Base-by-base conservation (phyloP, 2,329 filamentous ascomycete genomes). In the Leptoxyphium fumago region DNA sequence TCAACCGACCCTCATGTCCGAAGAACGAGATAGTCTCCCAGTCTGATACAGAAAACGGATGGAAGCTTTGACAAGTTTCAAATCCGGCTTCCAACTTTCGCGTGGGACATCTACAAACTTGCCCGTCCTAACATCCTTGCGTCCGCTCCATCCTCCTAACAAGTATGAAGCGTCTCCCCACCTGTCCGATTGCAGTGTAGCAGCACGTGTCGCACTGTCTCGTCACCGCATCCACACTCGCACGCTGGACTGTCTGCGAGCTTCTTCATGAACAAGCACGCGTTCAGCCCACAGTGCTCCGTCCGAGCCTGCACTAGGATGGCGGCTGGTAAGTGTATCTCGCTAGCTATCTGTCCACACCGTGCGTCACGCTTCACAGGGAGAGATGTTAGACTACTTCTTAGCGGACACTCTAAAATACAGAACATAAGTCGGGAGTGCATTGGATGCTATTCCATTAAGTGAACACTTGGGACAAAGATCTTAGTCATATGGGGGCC, bases 61-160 rank as follows among this genome's bases (percentile, higher is more conserved):
- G 29, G 39, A 45, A 17, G 43, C 43, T 41, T 14, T 41, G 38
- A 45, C 39, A 13, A 41, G 29, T 39, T 45, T 45, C 17, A 42
- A 18, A 45, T 45, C 43, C 29, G 30, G 43, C 43, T 45, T 45
- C 39, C 39, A 45, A 10, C 43, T 41, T 8, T 45, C 43, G 43
- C 39, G 39, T 41, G 18, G 39, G 43, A 9, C n/a, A 32, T 45
- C 39, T 30, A 41, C 29, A 13, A 38, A 41, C 43, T 45, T 42
- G 39, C 43, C 29, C 39, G 39, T 41, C 18, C 21, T 45, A 14
- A 18, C 39, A 17, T 45, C 39, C 39, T 45, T 45, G 41, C 29
- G 39, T 3, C 43, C 30, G 39, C 39, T 45, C 43, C 43, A 44
- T 44, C 43, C 39, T 44, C 38, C 38, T 5, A 41, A 18, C 29